A percentile compares a stretch with the other conserved stretches of the same genome.
These are phyloP conservation scores for Verticillium isaacii DNA, from an alignment of 2,329 filamentous ascomycete genomes.

Conservation along the genomic window DNA sequence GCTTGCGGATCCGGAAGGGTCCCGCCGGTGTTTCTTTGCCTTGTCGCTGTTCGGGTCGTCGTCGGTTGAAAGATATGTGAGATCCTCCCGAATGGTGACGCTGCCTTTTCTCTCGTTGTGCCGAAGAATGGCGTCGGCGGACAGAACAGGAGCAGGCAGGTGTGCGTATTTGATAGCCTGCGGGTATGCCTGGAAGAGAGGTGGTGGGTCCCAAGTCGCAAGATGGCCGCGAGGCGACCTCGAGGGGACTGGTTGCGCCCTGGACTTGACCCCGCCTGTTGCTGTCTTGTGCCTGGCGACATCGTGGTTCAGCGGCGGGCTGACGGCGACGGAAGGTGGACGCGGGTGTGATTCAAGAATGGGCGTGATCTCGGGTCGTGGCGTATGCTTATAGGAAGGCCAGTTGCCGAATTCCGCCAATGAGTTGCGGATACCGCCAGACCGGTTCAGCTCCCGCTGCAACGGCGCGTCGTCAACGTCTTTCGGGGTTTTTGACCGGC, in stretches of 20 bases:
- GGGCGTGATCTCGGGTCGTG: slow-evolving; percentile 9
- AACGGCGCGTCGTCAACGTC: slow-evolving; percentile 23
- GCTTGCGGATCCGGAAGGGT: slow-evolving; percentile 23
- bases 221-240: slow-evolving; percentile 24
- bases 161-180: slow-evolving; percentile 74
- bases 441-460: slow-evolving; percentile 23
- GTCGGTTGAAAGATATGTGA: slow-evolving; percentile 20
- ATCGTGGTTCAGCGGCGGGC: slow-evolving; percentile 7
- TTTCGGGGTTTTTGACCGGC: slow-evolving; percentile 34
- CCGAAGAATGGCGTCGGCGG: slow-evolving; percentile 65
- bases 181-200: slow-evolving; percentile 81
- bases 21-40: slow-evolving; percentile 10
- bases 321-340: slow-evolving; percentile 4
- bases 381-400: slow-evolving; percentile 2
- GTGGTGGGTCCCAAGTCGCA: slow-evolving; percentile 61
- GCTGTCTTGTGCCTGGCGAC: slow-evolving; percentile 4
- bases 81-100: slow-evolving; percentile 26
- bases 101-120: slow-evolving; percentile 48
- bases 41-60: slow-evolving; percentile 22
- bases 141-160: slow-evolving; percentile 61
- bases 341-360: slow-evolving; percentile 1
- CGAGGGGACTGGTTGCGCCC: slow-evolving; percentile 2
- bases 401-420: slow-evolving; percentile 27
- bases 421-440: slow-evolving; percentile 38
- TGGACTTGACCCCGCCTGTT: slow-evolving; percentile 6